These are phyloP conservation scores for Apiospora aurea DNA, from an alignment of 2,329 filamentous ascomycete genomes.

Conservation along the genomic window DNA sequence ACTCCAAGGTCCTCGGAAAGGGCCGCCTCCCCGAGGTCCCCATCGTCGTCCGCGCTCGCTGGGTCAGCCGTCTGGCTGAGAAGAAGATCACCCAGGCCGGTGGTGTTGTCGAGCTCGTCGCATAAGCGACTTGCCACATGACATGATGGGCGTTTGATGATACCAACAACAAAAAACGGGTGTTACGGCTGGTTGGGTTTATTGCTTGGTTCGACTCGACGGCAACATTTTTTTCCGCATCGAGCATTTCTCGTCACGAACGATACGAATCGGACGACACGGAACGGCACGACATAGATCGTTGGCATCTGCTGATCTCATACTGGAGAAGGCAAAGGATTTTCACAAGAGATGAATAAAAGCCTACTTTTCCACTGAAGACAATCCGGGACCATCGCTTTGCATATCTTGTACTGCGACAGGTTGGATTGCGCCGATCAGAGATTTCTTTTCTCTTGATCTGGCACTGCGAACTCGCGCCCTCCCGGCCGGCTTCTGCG, in stretches of 20 bases:
- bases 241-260: conserved; percentile 28
- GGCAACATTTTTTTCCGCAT: conserved; percentile 12
- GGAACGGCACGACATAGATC: conserved; percentile 19
- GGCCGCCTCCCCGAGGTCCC: conserved; percentile 93
- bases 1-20: conserved; percentile 99
- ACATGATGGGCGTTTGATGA: conserved; percentile 21
- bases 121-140: conserved; percentile 60
- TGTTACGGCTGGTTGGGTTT: conserved; percentile 19
- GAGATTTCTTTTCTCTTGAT: neutral
- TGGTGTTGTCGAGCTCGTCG: conserved; percentile 94
- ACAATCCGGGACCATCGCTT: conserved; percentile 25
- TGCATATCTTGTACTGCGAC: conserved; percentile 13
- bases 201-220: conserved; percentile 23
- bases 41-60: conserved; percentile 92
- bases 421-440: conserved; percentile 23
- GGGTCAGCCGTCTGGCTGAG: conserved; percentile 96
- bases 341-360: conserved; percentile 23
- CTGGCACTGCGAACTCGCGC: conserved; percentile 18
- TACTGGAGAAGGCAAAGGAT: neutral
- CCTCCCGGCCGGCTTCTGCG: conserved; percentile 17
- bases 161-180: neutral
- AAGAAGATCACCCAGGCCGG: conserved; percentile 98
- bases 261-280: conserved; percentile 32
- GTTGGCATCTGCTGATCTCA: conserved; percentile 21
- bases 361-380: conserved; percentile 11